Evolutionary conservation across 768 basidiomycete species (phyloP).

Genomic region (Suillus placidus): DNA sequence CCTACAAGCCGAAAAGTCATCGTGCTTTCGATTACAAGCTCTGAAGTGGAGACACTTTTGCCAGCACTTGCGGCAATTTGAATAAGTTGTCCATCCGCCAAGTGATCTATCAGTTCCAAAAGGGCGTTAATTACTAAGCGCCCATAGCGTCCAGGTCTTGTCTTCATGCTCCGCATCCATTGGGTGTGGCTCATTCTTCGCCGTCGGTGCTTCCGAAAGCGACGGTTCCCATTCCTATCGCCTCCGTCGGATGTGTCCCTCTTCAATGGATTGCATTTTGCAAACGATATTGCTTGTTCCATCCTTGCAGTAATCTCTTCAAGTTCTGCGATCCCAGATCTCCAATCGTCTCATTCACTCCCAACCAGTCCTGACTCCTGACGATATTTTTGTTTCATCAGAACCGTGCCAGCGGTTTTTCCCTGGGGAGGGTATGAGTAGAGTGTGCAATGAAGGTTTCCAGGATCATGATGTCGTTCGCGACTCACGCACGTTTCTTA

Average conservation of each 20-base stretch:
- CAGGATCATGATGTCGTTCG: neutral
- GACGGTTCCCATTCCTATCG: constrained; percentile 1
- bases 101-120: neutral
- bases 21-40: neutral
- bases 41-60: neutral
- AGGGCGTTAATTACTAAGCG: neutral
- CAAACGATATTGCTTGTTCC: neutral
- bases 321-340: no score
- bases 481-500: neutral
- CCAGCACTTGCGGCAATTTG: neutral
- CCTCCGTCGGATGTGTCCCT: constrained; percentile 2
- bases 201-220: neutral
- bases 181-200: neutral
- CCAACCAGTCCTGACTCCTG: neutral
- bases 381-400: constrained; percentile 9
- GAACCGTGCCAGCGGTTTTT: constrained; percentile 40
- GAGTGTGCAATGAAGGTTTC: neutral
- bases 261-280: neutral
- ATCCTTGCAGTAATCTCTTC: neutral
- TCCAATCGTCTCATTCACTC: neutral
- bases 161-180: neutral
- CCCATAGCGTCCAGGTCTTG: neutral
- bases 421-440: constrained; percentile 23
- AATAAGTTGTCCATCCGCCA: neutral
- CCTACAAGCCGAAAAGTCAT: no score